Base-by-base conservation (phyloP, 495 filamentous ascomycete genomes). In the Penicillium chermesinum region DNA sequence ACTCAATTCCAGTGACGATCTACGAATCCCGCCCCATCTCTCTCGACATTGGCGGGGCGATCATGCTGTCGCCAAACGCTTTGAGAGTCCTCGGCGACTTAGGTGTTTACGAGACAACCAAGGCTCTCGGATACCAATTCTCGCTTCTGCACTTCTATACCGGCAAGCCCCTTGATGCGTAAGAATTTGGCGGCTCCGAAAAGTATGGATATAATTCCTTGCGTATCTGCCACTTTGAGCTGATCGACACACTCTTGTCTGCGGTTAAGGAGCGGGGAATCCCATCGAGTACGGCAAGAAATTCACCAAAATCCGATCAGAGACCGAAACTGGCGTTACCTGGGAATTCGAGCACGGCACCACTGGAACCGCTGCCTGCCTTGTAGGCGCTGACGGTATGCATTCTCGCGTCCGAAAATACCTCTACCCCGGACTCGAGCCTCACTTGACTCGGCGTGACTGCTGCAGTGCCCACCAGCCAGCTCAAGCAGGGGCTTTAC, bases 31-130 rank as follows among this genome's bases (percentile, higher is more conserved):
- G 72, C 16, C 34, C 54, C 7, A 65, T 62, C 0, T 55, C 59
- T 12, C 57, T 60, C 21, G 58, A 62, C 34, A 59, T 68, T 35
- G 74, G 70, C 7, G 77, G 78, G 3, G 77, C 73, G 5, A 57
- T 80, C 37, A 76, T 74, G 70, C 69, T 79, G 27, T 74, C 72
- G 0, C 71, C 76, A 37, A 79, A 80, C 41, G 73, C 73, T 3
- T 59, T 79, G 9, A 68, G 65, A 14, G 56, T 78, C 17, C 66
- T 80, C 5, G 71, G 80, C 36, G 35, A 41, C 7, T 36, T 78
- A 0, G 73, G 63, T n/a, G 57, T 73, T 14, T 80, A 75, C 55
- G 37, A 65, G 3, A 64, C 59, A 9, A 53, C 78, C 36, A 59
- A 44, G 2, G 39, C 35, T 0, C 49, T 46, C 9, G 58, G 56